Percentiles rank a stretch among this genome's conserved stretches.
phyloP scores from a whole-genome alignment of 2,329 filamentous ascomycete species.

The Colletotrichum horii region DNA sequence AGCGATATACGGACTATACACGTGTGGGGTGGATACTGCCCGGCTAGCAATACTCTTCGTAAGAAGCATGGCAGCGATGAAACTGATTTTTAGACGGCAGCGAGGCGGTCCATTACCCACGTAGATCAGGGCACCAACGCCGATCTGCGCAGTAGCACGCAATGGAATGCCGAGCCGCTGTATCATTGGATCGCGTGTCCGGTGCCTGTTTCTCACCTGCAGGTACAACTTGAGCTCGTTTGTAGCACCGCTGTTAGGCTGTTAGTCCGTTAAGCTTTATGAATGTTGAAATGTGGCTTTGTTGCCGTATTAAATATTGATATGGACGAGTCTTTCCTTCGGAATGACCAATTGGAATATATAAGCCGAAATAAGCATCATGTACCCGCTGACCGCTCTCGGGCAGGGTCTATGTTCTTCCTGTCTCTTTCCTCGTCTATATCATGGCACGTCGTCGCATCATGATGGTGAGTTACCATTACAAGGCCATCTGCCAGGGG shows the following conservation, averaged over 20 bases:
- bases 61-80: too few relatives aligned
- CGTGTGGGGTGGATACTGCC: too few relatives aligned
- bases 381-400: not conserved
- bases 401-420: not conserved
- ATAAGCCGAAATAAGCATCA: not conserved
- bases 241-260: too few relatives aligned
- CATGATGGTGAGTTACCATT: not conserved
- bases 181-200: not conserved
- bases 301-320: not conserved
- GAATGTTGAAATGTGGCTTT: not conserved
- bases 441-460: not conserved
- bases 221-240: not conserved
- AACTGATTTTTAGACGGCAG: not conserved
- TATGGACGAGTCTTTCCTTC: not conserved
- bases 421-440: not conserved
- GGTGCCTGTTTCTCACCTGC: constrained; percentile 9
- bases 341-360: not conserved
- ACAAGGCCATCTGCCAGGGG: not conserved
- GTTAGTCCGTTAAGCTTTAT: not conserved
- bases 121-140: not conserved
- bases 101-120: not conserved
- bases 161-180: not conserved
- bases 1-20: too few relatives aligned
- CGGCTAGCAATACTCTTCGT: too few relatives aligned
- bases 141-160: not conserved